These are phyloP conservation scores for Podospora fimiseda DNA, from an alignment of 495 filamentous ascomycete species.

Conservation along the genomic window DNA sequence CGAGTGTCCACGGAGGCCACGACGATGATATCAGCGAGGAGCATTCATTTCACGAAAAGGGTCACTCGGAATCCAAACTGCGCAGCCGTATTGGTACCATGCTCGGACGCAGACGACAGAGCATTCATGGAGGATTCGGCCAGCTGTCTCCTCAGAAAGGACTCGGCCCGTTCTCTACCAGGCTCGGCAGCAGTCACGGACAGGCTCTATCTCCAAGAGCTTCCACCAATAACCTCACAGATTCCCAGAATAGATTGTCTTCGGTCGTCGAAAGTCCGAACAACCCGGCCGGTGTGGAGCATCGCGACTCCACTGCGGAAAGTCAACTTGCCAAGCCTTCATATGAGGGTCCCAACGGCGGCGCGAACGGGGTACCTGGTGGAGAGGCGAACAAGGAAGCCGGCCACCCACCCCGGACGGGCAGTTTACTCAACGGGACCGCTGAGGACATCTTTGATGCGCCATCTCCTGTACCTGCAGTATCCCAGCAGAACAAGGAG, in stretches of 20 bases:
- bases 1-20: conserved; percentile 22
- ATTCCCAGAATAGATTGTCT: conserved; percentile 41
- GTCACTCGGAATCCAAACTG: conserved; percentile 43
- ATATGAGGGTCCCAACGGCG: conserved; percentile 42
- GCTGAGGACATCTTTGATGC: conserved; percentile 38
- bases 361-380: conserved; percentile 34
- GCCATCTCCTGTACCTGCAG: conserved; percentile 41
- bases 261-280: conserved; percentile 45
- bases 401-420: conserved; percentile 17
- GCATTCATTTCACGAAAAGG: conserved; percentile 48
- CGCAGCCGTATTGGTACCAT: conserved; percentile 75
- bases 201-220: conserved; percentile 43
- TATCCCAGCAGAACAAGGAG: conserved; percentile 35
- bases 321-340: conserved; percentile 27
- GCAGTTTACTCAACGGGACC: conserved; percentile 34
- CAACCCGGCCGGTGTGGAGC: conserved; percentile 17
- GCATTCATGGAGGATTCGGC: conserved; percentile 48
- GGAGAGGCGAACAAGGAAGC: conserved; percentile 26
- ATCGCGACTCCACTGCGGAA: conserved; percentile 22
- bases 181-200: conserved; percentile 44
- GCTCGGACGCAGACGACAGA: conserved; percentile 59
- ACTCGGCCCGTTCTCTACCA: conserved; percentile 47
- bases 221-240: conserved; percentile 50
- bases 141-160: conserved; percentile 40
- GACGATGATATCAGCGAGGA: conserved; percentile 58